Evolutionary conservation across 2,329 filamentous ascomycete species (phyloP).

Genomic region (Sclerotinia borealis): DNA sequence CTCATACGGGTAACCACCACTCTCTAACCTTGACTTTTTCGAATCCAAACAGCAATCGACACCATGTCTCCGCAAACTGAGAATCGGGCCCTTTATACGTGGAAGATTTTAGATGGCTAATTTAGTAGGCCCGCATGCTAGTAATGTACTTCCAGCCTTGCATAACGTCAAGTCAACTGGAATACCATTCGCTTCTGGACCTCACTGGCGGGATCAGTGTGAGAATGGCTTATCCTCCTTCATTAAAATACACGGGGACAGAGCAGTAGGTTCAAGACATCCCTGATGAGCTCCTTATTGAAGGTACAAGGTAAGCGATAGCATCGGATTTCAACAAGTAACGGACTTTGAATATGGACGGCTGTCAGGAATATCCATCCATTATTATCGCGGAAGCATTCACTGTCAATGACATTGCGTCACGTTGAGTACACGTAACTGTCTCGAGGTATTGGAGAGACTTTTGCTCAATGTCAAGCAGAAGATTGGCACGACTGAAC

Average conservation of each 20-base stretch:
- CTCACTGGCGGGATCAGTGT: slow-evolving; percentile 44
- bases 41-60: slow-evolving; percentile 46
- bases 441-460: slow-evolving; percentile 43
- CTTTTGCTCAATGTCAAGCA: slow-evolving; percentile 41
- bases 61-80: slow-evolving; percentile 45
- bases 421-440: slow-evolving; percentile 42
- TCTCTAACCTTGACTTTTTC: slow-evolving; percentile 46
- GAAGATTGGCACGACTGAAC: slow-evolving; percentile 30
- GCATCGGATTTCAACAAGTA: neutral
- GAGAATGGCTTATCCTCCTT: slow-evolving; percentile 28
- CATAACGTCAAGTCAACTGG: slow-evolving; percentile 45
- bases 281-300: slow-evolving; percentile 42
- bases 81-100: slow-evolving; percentile 47
- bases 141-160: slow-evolving; percentile 36
- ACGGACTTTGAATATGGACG: neutral
- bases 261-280: slow-evolving; percentile 21
- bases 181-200: slow-evolving; percentile 49
- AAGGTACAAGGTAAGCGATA: slow-evolving; percentile 38
- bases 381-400: slow-evolving; percentile 42
- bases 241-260: slow-evolving; percentile 24
- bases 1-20: slow-evolving; percentile 48
- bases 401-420: slow-evolving; percentile 42
- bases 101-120: slow-evolving; percentile 47
- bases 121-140: slow-evolving; percentile 41
- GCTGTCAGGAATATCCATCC: slow-evolving; percentile 42